Percentiles rank a stretch among this genome's conserved stretches.
Evolutionary conservation across 768 basidiomycete species (phyloP).

Genomic region (Boletales sp.): DNA sequence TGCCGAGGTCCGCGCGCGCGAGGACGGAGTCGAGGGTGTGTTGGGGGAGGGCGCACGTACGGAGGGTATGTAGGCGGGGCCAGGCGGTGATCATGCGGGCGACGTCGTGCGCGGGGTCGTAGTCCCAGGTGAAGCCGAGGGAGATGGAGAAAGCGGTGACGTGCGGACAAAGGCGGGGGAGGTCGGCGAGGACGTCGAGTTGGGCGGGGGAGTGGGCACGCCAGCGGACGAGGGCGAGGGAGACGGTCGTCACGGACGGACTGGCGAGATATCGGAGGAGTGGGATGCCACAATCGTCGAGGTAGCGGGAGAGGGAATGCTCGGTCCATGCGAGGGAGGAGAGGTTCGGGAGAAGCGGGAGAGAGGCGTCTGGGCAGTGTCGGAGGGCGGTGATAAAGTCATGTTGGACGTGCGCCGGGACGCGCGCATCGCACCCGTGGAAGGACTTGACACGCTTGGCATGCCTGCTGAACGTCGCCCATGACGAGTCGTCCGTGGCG

Average conservation of each 20-base stretch:
- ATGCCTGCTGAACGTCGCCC: slow-evolving; percentile 19
- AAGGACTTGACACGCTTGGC: slow-evolving; percentile 20
- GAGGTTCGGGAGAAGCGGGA: slow-evolving; percentile 23
- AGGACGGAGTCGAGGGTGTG: slow-evolving; percentile 12
- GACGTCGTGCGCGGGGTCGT: slow-evolving; percentile 9
- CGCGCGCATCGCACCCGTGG: background rate
- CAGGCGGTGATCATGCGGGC: slow-evolving; percentile 17
- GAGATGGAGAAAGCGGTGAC: slow-evolving; percentile 15
- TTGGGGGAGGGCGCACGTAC: slow-evolving; percentile 9
- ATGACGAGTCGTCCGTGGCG: slow-evolving; percentile 9
- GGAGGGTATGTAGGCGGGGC: slow-evolving; percentile 9
- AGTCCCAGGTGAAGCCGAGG: slow-evolving; percentile 7
- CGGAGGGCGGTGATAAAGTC: slow-evolving; percentile 9
- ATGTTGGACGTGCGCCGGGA: background rate
- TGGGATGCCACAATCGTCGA: slow-evolving; percentile 7
- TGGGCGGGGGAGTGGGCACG: slow-evolving; percentile 8
- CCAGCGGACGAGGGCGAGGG: slow-evolving; percentile 14
- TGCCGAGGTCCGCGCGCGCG: background rate
- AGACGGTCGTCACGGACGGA: slow-evolving; percentile 9
- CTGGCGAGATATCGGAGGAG: slow-evolving; percentile 12
- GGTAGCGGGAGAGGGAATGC: background rate
- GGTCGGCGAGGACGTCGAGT: slow-evolving; percentile 9
- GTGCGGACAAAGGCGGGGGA: slow-evolving; percentile 17
- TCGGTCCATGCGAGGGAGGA: slow-evolving; percentile 15
- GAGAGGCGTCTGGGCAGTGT: slow-evolving; percentile 5